Evolutionary conservation across 2,329 filamentous ascomycete species (phyloP).

Genomic region (Diaporthe helianthi): DNA sequence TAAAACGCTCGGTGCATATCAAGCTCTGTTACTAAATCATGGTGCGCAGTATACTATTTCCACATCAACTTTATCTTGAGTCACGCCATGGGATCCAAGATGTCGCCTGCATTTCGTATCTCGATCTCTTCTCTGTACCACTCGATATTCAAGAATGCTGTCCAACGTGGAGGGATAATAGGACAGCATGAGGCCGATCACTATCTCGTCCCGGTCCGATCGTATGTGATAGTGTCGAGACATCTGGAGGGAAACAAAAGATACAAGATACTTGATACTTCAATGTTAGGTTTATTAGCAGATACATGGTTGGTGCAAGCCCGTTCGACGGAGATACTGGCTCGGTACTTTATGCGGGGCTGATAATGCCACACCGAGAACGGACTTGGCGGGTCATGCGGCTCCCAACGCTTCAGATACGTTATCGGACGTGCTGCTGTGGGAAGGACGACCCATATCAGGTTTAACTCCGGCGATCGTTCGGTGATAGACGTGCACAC

Average conservation of each 20-base stretch:
- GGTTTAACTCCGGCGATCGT: slow-evolving; percentile 16
- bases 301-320: neutral
- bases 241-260: neutral
- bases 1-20: too few species aligned
- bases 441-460: neutral
- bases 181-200: neutral
- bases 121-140: neutral
- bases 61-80: neutral
- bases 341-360: slow-evolving; percentile 18
- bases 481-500: slow-evolving; percentile 9
- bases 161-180: slow-evolving; percentile 4
- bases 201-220: neutral
- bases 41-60: neutral
- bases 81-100: slow-evolving; percentile 4
- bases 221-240: neutral
- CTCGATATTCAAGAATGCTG: neutral
- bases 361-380: slow-evolving; percentile 28
- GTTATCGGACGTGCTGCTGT: slow-evolving; percentile 21
- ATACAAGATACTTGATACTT: slow-evolving; percentile 8
- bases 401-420: slow-evolving; percentile 17
- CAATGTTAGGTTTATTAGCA: neutral
- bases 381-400: slow-evolving; percentile 27
- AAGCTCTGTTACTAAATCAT: neutral
- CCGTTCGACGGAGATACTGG: slow-evolving; percentile 22
- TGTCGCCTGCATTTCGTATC: slow-evolving; percentile 5